These are phyloP conservation scores for Trichoderma afroharzianum DNA, from an alignment of 2,329 filamentous ascomycete genomes.

Conservation along the genomic window DNA sequence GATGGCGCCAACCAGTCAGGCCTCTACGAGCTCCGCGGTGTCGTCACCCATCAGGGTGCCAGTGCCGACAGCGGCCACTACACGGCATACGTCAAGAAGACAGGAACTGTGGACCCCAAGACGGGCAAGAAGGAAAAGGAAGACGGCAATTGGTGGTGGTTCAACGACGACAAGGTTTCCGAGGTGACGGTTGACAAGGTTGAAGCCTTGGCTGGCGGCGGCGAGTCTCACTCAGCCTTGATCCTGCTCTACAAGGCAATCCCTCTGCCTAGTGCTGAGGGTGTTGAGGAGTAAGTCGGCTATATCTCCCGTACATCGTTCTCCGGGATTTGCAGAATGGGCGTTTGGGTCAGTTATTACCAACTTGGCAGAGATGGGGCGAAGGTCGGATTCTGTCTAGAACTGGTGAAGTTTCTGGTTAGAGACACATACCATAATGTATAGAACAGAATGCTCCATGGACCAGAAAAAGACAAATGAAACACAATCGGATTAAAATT, in stretches of 20 bases:
- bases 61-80: conserved; percentile 98
- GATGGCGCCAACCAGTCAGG: conserved; percentile 88
- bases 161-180: conserved; percentile 96
- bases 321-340: not conserved
- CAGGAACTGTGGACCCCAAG: conserved; percentile 65
- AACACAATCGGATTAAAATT: not conserved
- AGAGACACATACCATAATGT: not conserved
- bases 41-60: conserved; percentile 94
- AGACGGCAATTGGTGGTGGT: conserved; percentile 99
- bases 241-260: conserved; percentile 77
- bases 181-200: conserved; percentile 93
- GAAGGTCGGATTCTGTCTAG: not conserved
- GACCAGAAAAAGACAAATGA: not conserved
- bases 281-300: conserved; percentile 27
- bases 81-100: conserved; percentile 96
- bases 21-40: conserved; percentile 87
- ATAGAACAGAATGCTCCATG: not conserved
- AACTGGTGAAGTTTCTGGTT: not conserved
- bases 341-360: not conserved
- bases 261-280: conserved; percentile 59
- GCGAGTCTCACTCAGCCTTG: conserved; percentile 78
- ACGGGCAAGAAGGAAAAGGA: conserved; percentile 76
- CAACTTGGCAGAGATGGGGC: not conserved
- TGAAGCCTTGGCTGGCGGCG: conserved; percentile 82
- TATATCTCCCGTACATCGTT: not conserved